Evolutionary conservation across 2,329 filamentous ascomycete species (phyloP).

Genomic region (Raffaelea albimanens): DNA sequence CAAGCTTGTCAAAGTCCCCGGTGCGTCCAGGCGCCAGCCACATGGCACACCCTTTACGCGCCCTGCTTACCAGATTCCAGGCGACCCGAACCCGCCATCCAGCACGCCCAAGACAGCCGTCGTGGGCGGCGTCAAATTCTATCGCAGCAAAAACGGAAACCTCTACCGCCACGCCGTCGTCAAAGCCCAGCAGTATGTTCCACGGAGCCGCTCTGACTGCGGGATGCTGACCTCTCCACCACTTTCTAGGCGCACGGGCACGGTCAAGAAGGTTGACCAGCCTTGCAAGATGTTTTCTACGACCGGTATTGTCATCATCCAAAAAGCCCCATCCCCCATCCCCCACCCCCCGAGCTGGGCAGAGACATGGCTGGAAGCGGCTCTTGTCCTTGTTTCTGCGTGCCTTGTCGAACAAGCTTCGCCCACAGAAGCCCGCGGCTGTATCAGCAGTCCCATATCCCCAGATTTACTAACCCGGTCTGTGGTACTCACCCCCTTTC

Average conservation of each 20-base stretch:
- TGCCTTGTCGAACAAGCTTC: too few relatives aligned
- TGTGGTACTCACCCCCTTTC: not conserved
- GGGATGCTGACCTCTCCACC: constrained; percentile 30
- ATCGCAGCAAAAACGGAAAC: constrained; percentile 81
- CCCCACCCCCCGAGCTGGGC: not conserved
- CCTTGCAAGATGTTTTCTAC: constrained; percentile 64
- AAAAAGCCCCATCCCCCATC: too few relatives aligned
- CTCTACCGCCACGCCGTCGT: constrained; percentile 69
- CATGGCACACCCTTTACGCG: not conserved
- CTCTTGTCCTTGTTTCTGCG: too few relatives aligned
- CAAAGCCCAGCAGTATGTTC: constrained; percentile 63
- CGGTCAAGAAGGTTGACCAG: constrained; percentile 59
- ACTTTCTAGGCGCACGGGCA: constrained; percentile 35
- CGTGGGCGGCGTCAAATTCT: constrained; percentile 71
- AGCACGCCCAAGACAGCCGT: constrained; percentile 64
- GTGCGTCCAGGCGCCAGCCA: constrained; percentile 37
- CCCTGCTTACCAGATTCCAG: constrained; percentile 28
- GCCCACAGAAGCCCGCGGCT: too few relatives aligned
- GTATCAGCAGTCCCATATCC: not conserved
- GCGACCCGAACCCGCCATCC: constrained; percentile 50
- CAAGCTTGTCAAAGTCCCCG: constrained; percentile 66
- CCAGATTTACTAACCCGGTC: constrained; percentile 31
- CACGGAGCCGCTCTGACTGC: constrained; percentile 8
- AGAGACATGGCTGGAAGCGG: too few relatives aligned
- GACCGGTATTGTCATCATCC: constrained; percentile 49